Evolutionary conservation across 1,139 yeast species (phyloP).

Genomic region (Hemisphaericaspora subhashii): DNA sequence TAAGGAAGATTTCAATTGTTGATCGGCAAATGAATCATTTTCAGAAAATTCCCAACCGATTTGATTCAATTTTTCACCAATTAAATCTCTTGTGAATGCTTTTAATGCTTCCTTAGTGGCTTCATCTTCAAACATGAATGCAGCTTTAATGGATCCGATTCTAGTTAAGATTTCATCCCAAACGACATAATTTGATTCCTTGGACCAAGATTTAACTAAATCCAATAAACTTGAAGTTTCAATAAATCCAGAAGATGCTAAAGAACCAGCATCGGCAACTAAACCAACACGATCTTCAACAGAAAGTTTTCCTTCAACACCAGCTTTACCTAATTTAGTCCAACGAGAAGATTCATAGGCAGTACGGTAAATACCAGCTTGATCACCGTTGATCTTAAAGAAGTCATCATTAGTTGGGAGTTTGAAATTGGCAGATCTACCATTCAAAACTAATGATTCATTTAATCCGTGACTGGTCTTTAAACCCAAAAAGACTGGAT

Average conservation of each 20-base stretch:
- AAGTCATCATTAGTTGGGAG: constrained; percentile 51
- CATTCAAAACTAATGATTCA: constrained; percentile 56
- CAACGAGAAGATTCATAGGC: constrained; percentile 75
- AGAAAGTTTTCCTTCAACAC: constrained; percentile 61
- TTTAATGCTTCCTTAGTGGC: constrained; percentile 56
- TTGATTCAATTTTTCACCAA: constrained; percentile 54
- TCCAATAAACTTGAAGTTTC: constrained; percentile 64
- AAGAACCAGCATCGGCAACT: constrained; percentile 77
- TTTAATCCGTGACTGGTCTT: constrained; percentile 68
- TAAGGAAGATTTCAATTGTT: constrained; percentile 72
- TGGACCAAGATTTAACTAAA: constrained; percentile 66
- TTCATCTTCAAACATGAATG: constrained; percentile 72
- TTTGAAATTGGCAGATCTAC: constrained; percentile 52
- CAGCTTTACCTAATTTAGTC: constrained; percentile 71
- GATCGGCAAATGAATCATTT: constrained; percentile 66
- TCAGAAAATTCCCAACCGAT: constrained; percentile 71
- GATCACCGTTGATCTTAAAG: constrained; percentile 79
- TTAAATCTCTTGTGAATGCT: constrained; percentile 58
- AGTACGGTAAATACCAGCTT: constrained; percentile 81
- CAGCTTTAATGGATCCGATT: constrained; percentile 55
- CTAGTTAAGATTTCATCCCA: constrained; percentile 70
- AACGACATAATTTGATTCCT: constrained; percentile 70
- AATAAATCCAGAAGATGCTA: constrained; percentile 72
- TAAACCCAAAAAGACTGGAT: constrained; percentile 82
- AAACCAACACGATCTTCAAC: constrained; percentile 86